Percentiles rank a stretch among this genome's conserved stretches.
phyloP scores from a whole-genome alignment of 2,329 filamentous ascomycete species.

The Microsporum canis region DNA sequence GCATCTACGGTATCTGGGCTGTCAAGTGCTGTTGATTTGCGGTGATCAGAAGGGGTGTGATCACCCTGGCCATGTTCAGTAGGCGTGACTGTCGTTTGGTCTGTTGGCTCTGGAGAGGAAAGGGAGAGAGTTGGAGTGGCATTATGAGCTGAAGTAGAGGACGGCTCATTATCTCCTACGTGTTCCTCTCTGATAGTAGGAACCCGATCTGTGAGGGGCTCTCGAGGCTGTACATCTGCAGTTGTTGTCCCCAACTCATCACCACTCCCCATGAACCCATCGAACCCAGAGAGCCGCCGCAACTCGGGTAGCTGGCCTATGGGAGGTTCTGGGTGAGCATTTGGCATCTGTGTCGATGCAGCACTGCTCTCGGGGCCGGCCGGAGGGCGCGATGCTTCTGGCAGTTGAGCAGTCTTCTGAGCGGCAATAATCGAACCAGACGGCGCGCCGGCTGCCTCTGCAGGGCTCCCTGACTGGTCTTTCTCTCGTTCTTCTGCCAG shows the following conservation, averaged over 20 bases:
- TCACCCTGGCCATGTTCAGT: background rate
- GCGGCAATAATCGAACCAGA: background rate
- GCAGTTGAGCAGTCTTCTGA: background rate
- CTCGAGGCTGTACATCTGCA: slow-evolving; percentile 26
- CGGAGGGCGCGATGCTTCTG: background rate
- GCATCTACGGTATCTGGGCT: background rate
- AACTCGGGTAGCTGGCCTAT: background rate
- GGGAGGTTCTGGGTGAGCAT: background rate
- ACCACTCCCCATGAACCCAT: background rate
- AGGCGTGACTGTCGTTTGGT: background rate
- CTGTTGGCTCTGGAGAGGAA: background rate
- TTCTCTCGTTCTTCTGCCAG: slow-evolving; percentile 54
- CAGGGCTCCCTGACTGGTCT: slow-evolving; percentile 21
- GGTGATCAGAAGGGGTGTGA: background rate
- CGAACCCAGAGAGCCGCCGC: background rate
- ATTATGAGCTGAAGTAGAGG: background rate
- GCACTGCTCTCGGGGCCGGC: background rate
- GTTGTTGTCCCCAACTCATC: slow-evolving; percentile 28
- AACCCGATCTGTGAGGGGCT: slow-evolving; percentile 32
- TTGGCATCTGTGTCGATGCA: background rate
- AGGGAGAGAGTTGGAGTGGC: background rate
- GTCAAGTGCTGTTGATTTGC: background rate
- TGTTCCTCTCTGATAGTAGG: slow-evolving; percentile 43
- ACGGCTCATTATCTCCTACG: background rate
- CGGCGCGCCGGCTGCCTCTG: background rate